Evolutionary conservation across 192 early-diverging fungal species (phyloP).

Genomic region (Powellomyces hirtus): DNA sequence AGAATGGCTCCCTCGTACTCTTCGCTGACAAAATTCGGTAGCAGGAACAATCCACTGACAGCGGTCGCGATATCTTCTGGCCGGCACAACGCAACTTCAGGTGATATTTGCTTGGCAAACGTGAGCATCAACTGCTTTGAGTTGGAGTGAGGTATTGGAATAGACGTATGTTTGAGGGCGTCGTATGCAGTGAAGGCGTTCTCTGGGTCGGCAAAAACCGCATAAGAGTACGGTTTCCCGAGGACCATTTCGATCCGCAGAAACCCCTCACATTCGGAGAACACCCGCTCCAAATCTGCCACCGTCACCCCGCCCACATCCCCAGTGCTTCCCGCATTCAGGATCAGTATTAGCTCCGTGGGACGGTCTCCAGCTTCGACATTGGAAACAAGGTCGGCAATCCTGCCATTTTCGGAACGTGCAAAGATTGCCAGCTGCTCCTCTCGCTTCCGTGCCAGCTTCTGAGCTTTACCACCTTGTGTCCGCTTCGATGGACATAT

Average conservation of each 20-base stretch:
- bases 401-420: neutral
- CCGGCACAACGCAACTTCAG: constrained; percentile 7
- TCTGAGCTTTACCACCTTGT: no score
- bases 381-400: neutral
- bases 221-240: constrained; percentile 48
- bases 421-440: constrained; percentile 6
- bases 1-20: constrained; percentile 40
- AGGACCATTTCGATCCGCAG: constrained; percentile 34
- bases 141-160: constrained; percentile 11
- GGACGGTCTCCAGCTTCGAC: no score
- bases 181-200: constrained; percentile 29
- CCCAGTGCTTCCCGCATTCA: constrained; percentile 24
- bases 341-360: constrained; percentile 1
- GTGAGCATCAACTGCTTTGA: constrained; percentile 41
- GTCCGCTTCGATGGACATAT: no score
- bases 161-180: constrained; percentile 16
- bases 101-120: constrained; percentile 17
- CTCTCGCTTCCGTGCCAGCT: no score
- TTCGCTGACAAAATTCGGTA: constrained; percentile 40
- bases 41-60: constrained; percentile 28
- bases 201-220: constrained; percentile 23
- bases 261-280: constrained; percentile 30
- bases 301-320: constrained; percentile 30
- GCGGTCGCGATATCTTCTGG: neutral
- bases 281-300: constrained; percentile 33